Evolutionary conservation across 306 rosid species (phyloP).

Genomic region (Trifolium repens): DNA sequence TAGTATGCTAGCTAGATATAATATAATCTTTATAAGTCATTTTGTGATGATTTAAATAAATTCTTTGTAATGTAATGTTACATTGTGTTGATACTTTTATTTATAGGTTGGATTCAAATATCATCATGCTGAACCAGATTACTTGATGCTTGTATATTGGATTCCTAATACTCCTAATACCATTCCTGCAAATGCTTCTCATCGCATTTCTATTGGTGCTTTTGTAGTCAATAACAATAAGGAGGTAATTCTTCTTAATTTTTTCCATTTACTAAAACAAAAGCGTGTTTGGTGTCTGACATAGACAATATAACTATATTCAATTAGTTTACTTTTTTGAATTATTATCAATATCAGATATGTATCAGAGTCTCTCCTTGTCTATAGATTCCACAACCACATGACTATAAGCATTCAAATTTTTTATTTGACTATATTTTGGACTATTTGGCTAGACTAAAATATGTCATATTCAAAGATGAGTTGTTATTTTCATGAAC

Average conservation of each 20-base stretch:
- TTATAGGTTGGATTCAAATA: slow-evolving; percentile 82
- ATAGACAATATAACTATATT: background rate
- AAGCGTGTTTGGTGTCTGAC: background rate
- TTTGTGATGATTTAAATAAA: slow-evolving; percentile 1
- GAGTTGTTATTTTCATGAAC: slow-evolving; percentile 3
- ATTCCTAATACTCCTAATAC: slow-evolving; percentile 64
- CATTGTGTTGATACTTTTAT: slow-evolving; percentile 28
- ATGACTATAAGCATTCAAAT: background rate
- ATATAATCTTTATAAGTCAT: slow-evolving; percentile 2
- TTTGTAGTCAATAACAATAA: slow-evolving; percentile 66
- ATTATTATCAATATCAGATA: too few relatives aligned
- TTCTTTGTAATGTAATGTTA: background rate
- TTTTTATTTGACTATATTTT: slow-evolving; percentile 6
- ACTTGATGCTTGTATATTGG: slow-evolving; percentile 85
- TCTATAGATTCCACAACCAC: background rate
- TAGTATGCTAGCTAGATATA: too few relatives aligned
- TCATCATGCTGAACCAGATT: slow-evolving; percentile 88
- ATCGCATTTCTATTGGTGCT: slow-evolving; percentile 77
- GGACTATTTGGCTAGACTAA: background rate
- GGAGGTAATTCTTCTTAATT: slow-evolving; percentile 57
- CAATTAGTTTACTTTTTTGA: background rate
- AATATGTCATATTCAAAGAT: background rate
- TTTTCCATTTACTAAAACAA: background rate
- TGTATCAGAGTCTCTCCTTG: too few relatives aligned
- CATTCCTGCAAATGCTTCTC: slow-evolving; percentile 91